phyloP scores from a whole-genome alignment of 23 red algal genomes.

The Gracilaria domingensis region DNA sequence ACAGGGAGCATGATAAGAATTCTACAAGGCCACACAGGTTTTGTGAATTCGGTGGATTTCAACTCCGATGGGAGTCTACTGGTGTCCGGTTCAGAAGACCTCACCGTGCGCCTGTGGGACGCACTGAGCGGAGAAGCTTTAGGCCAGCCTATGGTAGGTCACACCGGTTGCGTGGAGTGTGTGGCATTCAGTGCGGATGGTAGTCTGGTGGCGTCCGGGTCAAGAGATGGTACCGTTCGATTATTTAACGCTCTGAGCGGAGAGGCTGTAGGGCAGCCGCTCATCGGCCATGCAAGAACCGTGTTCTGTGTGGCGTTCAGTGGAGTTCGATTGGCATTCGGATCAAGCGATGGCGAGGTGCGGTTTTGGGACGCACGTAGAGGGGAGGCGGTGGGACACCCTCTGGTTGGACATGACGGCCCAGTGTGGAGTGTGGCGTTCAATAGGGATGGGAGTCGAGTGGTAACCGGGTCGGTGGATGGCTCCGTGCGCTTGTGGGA shows the following conservation, averaged over 20 bases:
- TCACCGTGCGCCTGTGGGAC: not conserved
- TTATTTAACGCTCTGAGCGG: not conserved
- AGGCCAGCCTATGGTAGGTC: not conserved
- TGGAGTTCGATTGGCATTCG: no score
- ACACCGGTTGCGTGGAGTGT: not conserved
- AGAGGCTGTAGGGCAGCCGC: not conserved
- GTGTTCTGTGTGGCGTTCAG: no score
- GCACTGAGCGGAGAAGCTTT: not conserved
- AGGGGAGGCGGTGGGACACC: no score
- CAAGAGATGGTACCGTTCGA: not conserved
- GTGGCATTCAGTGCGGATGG: not conserved
- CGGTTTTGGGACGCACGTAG: no score
- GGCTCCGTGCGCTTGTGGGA: not conserved
- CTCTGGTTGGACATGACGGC: no score
- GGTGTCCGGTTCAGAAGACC: conserved; percentile 4
- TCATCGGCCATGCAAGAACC: no score
- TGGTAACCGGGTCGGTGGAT: not conserved
- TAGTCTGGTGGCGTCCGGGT: not conserved
- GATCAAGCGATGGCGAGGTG: no score
- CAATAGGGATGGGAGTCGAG: not conserved
- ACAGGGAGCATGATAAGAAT: not conserved
- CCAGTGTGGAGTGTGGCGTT: no score
- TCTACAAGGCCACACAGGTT: not conserved
- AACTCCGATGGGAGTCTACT: not conserved
- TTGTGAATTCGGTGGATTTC: no score